Percentiles rank a stretch among this genome's conserved stretches.
These are phyloP conservation scores for Aspergillus candidus DNA, from an alignment of 2,329 filamentous ascomycete species.

Conservation along the genomic window DNA sequence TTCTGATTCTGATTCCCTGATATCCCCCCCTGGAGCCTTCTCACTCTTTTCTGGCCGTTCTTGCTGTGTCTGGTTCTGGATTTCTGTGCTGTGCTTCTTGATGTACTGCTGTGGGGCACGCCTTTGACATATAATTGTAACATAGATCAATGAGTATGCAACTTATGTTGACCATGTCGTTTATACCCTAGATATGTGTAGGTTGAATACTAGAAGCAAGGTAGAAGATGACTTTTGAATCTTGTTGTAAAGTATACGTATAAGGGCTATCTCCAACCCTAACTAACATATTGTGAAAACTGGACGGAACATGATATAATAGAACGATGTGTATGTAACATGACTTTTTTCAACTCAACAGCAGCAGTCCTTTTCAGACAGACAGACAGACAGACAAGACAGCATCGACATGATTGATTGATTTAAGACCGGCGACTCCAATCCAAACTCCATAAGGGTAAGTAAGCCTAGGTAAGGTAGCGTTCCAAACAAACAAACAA, in stretches of 20 bases:
- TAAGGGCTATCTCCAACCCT: no score
- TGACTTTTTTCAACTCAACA: no score
- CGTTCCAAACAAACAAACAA: constrained; percentile 12
- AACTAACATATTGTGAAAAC: no score
- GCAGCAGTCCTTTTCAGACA: no score
- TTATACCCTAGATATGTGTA: no score
- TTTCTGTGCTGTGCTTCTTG: constrained; percentile 2
- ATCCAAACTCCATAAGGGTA: constrained; percentile 17
- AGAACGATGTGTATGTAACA: no score
- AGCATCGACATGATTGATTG: constrained; percentile 6
- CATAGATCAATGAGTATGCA: constrained; percentile 5
- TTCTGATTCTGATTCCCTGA: background rate
- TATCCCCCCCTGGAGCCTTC: constrained; percentile 9
- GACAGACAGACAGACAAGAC: no score
- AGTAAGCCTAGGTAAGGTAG: constrained; percentile 11
- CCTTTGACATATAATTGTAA: constrained; percentile 8
- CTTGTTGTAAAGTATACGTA: no score
- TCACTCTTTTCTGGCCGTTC: constrained; percentile 7
- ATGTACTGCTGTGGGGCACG: background rate
- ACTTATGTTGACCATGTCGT: background rate
- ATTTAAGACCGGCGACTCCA: constrained; percentile 18
- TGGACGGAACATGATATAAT: no score
- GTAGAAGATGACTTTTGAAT: no score
- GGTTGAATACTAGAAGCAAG: no score
- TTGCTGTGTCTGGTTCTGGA: constrained; percentile 1